Conservation (phyloP, 441 rosid genomes). For the Viola pubescens region DNA sequence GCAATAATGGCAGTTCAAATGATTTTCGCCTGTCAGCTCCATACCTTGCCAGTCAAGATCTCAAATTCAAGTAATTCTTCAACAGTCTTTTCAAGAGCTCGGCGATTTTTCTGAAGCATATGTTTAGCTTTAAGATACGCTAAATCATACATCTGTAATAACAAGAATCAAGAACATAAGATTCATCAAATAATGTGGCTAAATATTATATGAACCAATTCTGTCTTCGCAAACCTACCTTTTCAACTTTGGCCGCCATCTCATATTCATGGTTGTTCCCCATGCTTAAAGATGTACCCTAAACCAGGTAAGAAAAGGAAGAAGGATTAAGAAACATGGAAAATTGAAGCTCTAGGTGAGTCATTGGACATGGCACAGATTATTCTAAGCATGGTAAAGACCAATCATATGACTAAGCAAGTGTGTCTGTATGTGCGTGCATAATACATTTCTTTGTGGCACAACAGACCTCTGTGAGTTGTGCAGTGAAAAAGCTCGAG, state of each 20-base stretch:
- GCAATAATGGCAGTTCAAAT: neutral
- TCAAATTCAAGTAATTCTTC: conserved; percentile 90
- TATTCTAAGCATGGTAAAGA: neutral
- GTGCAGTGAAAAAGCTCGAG: no score
- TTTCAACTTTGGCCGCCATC: conserved; percentile 85
- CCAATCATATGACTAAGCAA: neutral
- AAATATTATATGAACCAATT: no score
- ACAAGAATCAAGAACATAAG: conserved; percentile 12
- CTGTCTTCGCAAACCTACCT: conserved; percentile 31
- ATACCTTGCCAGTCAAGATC: conserved; percentile 83
- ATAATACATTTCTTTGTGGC: no score
- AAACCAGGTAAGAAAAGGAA: conserved; percentile 17
- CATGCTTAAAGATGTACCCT: conserved; percentile 83
- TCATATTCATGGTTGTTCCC: conserved; percentile 79
- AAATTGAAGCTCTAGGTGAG: neutral
- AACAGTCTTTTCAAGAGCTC: conserved; percentile 76
- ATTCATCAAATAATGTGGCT: conserved; percentile 1
- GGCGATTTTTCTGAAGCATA: conserved; percentile 66
- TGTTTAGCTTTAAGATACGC: conserved; percentile 76
- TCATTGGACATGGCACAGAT: no score
- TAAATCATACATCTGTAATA: conserved; percentile 64
- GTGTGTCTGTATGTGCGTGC: neutral
- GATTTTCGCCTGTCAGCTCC: conserved; percentile 9
- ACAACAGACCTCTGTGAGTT: no score
- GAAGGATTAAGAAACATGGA: neutral